Conservation (phyloP, 495 filamentous ascomycete species). For the Penicillium verhagenii region DNA sequence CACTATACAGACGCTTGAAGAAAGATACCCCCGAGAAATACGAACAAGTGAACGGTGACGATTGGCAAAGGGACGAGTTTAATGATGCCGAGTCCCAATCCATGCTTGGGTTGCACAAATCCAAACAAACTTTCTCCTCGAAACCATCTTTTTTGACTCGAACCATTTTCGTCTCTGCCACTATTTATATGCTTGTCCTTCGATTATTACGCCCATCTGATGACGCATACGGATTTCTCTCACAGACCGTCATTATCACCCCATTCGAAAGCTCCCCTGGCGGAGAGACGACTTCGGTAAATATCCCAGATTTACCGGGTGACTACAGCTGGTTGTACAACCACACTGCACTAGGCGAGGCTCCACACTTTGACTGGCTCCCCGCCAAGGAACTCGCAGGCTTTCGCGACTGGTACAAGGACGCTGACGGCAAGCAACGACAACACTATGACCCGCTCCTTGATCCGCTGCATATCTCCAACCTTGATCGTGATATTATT, state of each 20-base stretch:
- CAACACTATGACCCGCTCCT: constrained; percentile 35
- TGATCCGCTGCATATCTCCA: constrained; percentile 42
- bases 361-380: constrained; percentile 24
- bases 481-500: constrained; percentile 35
- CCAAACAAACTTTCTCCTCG: not conserved
- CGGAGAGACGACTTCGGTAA: constrained; percentile 5
- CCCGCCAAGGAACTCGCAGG: constrained; percentile 19
- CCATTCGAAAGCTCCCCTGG: constrained; percentile 16
- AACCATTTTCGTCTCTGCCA: not conserved
- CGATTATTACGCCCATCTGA: constrained; percentile 17
- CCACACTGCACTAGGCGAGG: constrained; percentile 19
- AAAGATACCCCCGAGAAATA: not conserved
- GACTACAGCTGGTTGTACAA: constrained; percentile 27
- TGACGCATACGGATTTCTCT: constrained; percentile 18
- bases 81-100: constrained; percentile 1
- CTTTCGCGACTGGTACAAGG: constrained; percentile 29
- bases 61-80: constrained; percentile 18
- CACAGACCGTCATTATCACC: constrained; percentile 20
- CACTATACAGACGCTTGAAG: constrained; percentile 5
- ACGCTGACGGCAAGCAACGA: not conserved
- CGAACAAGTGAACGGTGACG: constrained; percentile 15
- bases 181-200: constrained; percentile 7
- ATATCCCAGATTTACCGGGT: constrained; percentile 13
- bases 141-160: constrained; percentile 5
- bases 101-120: constrained; percentile 4